Evolutionary conservation across 1,284 basidiomycete genomes (phyloP).

Genomic region (Moesziomyces globuligerus): DNA sequence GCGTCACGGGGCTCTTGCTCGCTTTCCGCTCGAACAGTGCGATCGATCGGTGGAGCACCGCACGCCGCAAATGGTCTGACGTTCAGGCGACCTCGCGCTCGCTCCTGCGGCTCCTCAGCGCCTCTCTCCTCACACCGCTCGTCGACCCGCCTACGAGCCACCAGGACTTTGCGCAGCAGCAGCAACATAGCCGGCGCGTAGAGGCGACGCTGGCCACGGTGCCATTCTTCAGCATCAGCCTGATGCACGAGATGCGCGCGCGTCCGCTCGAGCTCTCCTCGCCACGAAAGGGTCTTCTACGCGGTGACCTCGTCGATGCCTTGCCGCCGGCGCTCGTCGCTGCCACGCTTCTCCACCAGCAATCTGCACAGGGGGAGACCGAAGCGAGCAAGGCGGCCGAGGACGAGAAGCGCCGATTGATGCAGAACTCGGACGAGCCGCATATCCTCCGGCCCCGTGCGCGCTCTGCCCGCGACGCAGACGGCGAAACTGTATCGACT

Average conservation of each 20-base stretch:
- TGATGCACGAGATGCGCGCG: slow-evolving; percentile 47
- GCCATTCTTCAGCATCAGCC: slow-evolving; percentile 40
- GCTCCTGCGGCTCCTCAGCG: slow-evolving; percentile 26
- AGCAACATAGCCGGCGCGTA: slow-evolving; percentile 3
- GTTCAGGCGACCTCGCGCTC: slow-evolving; percentile 32
- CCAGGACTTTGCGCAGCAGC: slow-evolving; percentile 10
- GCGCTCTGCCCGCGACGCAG: background rate
- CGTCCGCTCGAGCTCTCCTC: slow-evolving; percentile 9
- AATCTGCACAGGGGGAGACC: background rate
- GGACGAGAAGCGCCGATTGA: slow-evolving; percentile 22
- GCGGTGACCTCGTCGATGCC: slow-evolving; percentile 14
- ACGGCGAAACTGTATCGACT: background rate
- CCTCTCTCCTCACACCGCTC: slow-evolving; percentile 7
- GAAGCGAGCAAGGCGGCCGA: slow-evolving; percentile 1
- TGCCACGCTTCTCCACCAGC: slow-evolving; percentile 3
- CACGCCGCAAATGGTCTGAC: slow-evolving; percentile 35
- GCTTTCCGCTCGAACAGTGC: slow-evolving; percentile 48
- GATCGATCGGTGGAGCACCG: slow-evolving; percentile 43
- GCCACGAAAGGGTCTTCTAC: slow-evolving; percentile 3
- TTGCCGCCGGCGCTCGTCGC: slow-evolving; percentile 25
- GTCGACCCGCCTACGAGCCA: background rate
- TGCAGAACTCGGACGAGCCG: slow-evolving; percentile 25
- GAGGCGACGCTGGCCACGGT: slow-evolving; percentile 22
- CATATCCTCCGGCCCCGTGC: background rate
- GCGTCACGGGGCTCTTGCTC: slow-evolving; percentile 42